Percentiles rank a stretch among this genome's conserved stretches.
Conservation (phyloP, 768 basidiomycete genomes). For the Boletus subparvulus region DNA sequence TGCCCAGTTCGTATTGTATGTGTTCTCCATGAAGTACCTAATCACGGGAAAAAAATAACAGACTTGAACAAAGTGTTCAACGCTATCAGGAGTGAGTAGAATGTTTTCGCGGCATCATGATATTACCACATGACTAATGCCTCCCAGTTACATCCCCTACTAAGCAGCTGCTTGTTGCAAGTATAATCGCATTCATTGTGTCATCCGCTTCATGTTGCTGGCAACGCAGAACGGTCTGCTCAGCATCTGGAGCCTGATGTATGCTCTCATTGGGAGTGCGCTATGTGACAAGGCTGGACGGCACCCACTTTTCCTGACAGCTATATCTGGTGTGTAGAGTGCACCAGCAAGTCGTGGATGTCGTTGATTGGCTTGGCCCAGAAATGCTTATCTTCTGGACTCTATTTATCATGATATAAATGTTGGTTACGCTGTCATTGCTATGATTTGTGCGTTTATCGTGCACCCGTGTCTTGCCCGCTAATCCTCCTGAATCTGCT, state of each 20-base stretch:
- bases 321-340: conserved; percentile 39
- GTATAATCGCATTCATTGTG: conserved; percentile 7
- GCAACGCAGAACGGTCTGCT: conserved; percentile 49
- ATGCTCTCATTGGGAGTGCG: conserved; percentile 47
- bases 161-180: conserved; percentile 41
- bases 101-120: not conserved
- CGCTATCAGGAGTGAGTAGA: not conserved
- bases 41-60: not conserved
- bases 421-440: conserved; percentile 43
- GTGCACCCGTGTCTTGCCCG: not conserved
- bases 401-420: conserved; percentile 28
- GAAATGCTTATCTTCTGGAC: conserved; percentile 42
- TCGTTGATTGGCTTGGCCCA: conserved; percentile 32
- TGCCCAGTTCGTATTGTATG: not conserved
- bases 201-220: not conserved
- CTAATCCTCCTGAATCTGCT: not conserved
- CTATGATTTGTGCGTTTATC: conserved; percentile 40
- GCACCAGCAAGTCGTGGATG: conserved; percentile 18
- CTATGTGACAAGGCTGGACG: conserved; percentile 50
- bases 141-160: not conserved
- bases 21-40: not conserved
- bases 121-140: not conserved
- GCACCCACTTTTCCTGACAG: conserved; percentile 48
- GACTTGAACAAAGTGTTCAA: not conserved
- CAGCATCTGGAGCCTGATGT: conserved; percentile 53